These are phyloP conservation scores for Trichoderma atroviride DNA, from an alignment of 2,329 filamentous ascomycete species.

Conservation along the genomic window DNA sequence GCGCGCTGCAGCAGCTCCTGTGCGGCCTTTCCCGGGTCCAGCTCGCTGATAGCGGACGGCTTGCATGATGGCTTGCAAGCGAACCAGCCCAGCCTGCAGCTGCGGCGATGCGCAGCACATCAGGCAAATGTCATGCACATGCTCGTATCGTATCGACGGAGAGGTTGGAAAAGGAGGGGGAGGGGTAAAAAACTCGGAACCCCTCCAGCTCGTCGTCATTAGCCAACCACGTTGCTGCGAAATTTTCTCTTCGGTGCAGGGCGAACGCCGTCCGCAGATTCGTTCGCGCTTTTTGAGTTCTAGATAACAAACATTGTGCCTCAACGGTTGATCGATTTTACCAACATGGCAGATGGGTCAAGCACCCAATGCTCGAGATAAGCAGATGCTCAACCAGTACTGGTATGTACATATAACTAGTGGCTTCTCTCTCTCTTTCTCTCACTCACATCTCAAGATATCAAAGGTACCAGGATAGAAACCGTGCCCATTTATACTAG, in stretches of 20 bases:
- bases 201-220: conserved; percentile 18
- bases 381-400: not conserved
- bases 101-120: conserved; percentile 21
- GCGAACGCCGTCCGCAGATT: not conserved
- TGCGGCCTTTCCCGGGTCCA: conserved; percentile 11
- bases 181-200: not conserved
- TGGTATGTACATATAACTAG: not conserved
- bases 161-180: not conserved
- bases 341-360: not conserved
- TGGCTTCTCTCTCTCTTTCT: too few relatives aligned
- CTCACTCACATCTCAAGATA: not conserved
- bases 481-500: conserved; percentile 1
- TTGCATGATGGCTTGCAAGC: conserved; percentile 22
- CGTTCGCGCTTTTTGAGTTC: not conserved
- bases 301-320: not conserved
- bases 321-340: not conserved
- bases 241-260: not conserved
- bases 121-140: conserved; percentile 19
- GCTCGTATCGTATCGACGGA: not conserved
- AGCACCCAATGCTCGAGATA: not conserved
- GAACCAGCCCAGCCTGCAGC: conserved; percentile 16
- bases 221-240: conserved; percentile 10
- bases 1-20: not conserved
- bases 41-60: conserved; percentile 8
- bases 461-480: not conserved